These are phyloP conservation scores for Pythium apleroticum DNA, from an alignment of 352 stramenopile species.

Conservation along the genomic window DNA sequence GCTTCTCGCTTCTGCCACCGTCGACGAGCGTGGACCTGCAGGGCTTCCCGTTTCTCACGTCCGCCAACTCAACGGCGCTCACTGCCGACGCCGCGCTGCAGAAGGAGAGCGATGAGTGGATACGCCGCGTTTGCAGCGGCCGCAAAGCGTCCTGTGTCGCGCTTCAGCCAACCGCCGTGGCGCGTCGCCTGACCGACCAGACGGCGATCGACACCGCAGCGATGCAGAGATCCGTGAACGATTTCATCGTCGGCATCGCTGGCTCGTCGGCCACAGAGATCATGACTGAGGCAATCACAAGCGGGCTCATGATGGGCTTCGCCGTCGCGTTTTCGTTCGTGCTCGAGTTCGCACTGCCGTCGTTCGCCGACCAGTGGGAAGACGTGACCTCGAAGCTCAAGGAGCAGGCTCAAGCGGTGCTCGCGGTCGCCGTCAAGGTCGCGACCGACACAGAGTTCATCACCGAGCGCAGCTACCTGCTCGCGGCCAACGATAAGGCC, in stretches of 20 bases:
- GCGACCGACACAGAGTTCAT: neutral
- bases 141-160: neutral
- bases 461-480: neutral
- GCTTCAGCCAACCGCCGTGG: neutral
- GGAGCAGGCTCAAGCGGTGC: neutral
- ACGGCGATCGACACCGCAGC: neutral
- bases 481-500: neutral
- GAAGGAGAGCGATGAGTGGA: constrained; percentile 9
- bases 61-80: neutral
- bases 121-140: neutral
- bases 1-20: constrained; percentile 1
- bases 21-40: neutral
- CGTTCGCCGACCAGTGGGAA: neutral
- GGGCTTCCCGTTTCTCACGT: constrained; percentile 9
- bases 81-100: neutral
- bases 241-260: neutral
- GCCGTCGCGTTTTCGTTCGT: neutral
- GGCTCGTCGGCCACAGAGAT: no score
- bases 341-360: neutral
- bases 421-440: neutral
- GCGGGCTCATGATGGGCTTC: neutral
- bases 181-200: neutral
- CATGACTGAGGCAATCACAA: neutral
- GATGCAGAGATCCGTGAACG: neutral
- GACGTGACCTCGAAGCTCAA: neutral